Evolutionary conservation across 805 yeast genomes (phyloP), one percentile per base, ranked within the genome.

Genomic region (Ogataea thermomethanolica): DNA sequence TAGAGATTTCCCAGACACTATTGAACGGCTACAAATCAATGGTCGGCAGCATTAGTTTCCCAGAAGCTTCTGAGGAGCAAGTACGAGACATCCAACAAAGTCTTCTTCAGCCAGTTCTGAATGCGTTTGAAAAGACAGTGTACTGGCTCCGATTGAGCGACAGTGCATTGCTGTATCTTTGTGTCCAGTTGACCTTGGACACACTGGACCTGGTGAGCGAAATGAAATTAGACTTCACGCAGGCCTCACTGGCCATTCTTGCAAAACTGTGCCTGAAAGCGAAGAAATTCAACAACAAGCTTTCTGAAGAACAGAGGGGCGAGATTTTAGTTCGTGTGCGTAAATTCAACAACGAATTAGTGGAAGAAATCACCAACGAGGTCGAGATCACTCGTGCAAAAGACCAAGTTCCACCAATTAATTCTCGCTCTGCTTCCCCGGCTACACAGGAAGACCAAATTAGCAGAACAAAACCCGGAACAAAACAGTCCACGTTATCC

Each of bases 121-220:
- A 67, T n/a, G 77, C 93, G 0, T 76, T 90, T 44, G 71, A 71
- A 10, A 69, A 79, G 38, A 79, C 86, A 69, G 70, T 86, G 25
- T 81, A 79, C 28, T 85, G 97, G 95, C 68, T 91, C 22, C 71
- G 93, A 44, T 67, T 91, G 33, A 87, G 91, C 44, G 97, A 90
- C 60, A 68, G 76, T 6, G 84, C 88, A 2, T 66, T 91, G 33
- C 65, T 86, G 32, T 73, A 72, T 20, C 74, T 87, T 1, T 87
- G 96, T 67, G 90, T 86, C 5, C 71, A 73, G 17, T 66, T 88
- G 33, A 83, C 85, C 4, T 73, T 79, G 36, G 72, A 74, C 30
- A 78, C 87, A 0, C 68, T 88, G 33, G 84, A 80, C 49, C 60
- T 84, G 31, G 85, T 89, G 0, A 61, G 65, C 23, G 81, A 77